These are phyloP conservation scores for Erodium maritimum DNA, from an alignment of 345 rosid species.

Conservation along the genomic window DNA sequence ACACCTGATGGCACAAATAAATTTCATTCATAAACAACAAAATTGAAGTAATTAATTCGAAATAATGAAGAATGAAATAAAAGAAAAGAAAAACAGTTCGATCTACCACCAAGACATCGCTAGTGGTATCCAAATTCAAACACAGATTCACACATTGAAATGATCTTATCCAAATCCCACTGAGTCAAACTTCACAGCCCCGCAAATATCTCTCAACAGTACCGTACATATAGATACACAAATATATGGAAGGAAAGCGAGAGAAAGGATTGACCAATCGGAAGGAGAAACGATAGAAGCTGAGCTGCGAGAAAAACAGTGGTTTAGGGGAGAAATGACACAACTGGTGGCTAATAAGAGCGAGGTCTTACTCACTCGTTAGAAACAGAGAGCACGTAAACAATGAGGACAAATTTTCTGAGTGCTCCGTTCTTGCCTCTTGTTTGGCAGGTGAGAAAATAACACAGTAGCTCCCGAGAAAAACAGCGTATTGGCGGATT, in stretches of 20 bases:
- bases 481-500: neutral
- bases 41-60: neutral
- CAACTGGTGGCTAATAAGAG: neutral
- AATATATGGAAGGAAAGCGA: neutral
- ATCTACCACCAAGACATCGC: neutral
- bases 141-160: neutral
- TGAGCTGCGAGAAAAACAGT: neutral
- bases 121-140: neutral
- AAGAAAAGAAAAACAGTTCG: neutral
- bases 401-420: neutral
- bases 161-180: neutral
- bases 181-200: neutral
- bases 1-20: neutral
- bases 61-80: no score
- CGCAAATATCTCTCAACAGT: neutral
- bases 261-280: neutral
- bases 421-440: neutral
- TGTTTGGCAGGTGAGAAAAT: neutral
- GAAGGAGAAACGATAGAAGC: neutral
- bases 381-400: neutral
- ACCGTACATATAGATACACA: neutral
- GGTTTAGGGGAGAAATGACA: neutral
- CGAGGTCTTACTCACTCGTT: neutral
- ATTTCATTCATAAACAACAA: neutral
- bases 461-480: neutral